Base-by-base conservation (phyloP, 2,329 filamentous ascomycete species). In the Paradendryphiella salina region DNA sequence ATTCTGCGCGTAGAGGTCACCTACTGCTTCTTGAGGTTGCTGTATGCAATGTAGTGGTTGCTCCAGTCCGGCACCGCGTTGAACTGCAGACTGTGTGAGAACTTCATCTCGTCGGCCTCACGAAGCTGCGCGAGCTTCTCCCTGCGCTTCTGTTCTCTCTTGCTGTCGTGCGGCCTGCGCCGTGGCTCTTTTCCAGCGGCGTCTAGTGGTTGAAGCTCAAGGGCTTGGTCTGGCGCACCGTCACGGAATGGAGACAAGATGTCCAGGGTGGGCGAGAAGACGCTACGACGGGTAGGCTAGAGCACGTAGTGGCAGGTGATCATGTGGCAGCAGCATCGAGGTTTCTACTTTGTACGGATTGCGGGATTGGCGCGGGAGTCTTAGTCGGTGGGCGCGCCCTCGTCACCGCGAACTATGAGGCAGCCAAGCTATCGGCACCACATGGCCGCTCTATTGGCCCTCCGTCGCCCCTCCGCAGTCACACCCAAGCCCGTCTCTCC, bases 51-150 rank as follows among this genome's bases (percentile, higher is more conserved):
- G 76, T 99, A 99, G 75, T 97, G 86, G 67, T 87, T 92, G 79
- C 90, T 96, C 94, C 94, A 99, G 76, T 99, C 94, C n/a, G 94
- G 94, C 65, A 99, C 94, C 58, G 94, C 92, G 79, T 99, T 99
- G 79, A 99, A 99, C 80, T 99, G 94, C 65, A 99, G 87, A 76
- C 93, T 97, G 75, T 99, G 94, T 14, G 93, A 97, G 81, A 99
- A 99, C 86, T 97, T 97, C 94, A 99, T 99, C 71, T 90, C 89
- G 85, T 88, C 86, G 61, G 80, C 83, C 64, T 86, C 80, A 64
- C 89, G 83, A 66, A 92, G 85, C 80, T 83, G 83, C 69, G 79
- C 78, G 73, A 84, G 82, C 79, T 91, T 91, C 72, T 81, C 78
- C 61, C 76, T 75, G 67, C 80, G 77, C 73, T 82, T 85, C 20